Conservation (phyloP, 257 asterid genomes). For the Lavandula angustifolia region DNA sequence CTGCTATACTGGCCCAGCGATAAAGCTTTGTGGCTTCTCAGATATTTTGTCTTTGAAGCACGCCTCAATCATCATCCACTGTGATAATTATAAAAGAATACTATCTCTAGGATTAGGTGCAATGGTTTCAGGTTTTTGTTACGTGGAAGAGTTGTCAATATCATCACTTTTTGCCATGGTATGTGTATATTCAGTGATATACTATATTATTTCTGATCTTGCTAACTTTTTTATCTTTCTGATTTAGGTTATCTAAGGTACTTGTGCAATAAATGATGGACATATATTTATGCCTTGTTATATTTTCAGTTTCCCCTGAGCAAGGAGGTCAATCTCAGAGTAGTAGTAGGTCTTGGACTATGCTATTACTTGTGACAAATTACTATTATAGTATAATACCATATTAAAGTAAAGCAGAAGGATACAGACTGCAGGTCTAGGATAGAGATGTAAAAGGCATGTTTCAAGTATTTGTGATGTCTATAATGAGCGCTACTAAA, state of each 20-base stretch:
- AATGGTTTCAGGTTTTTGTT: constrained; percentile 14
- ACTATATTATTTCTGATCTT: constrained; percentile 4
- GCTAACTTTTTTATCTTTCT: neutral
- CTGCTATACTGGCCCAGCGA: constrained; percentile 19
- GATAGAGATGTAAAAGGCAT: neutral
- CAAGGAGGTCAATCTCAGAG: too few species aligned
- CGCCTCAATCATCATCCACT: neutral
- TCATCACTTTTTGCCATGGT: constrained; percentile 21
- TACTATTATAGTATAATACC: neutral
- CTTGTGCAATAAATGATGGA: neutral
- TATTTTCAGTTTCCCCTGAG: neutral
- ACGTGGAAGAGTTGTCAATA: constrained; percentile 5
- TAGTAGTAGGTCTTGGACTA: too few species aligned
- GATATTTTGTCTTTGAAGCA: constrained; percentile 22
- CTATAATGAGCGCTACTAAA: neutral
- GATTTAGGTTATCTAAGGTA: constrained; percentile 5
- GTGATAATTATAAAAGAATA: neutral
- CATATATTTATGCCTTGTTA: neutral
- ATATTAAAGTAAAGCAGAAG: neutral
- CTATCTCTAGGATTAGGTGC: neutral
- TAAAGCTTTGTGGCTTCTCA: constrained; percentile 19
- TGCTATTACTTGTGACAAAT: constrained; percentile 7
- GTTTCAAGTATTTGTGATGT: neutral
- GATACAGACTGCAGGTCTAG: neutral
- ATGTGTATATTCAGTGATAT: constrained; percentile 10